Evolutionary conservation across 2,329 filamentous ascomycete species (phyloP).

Genomic region (Ceratocystiopsis minuta): DNA sequence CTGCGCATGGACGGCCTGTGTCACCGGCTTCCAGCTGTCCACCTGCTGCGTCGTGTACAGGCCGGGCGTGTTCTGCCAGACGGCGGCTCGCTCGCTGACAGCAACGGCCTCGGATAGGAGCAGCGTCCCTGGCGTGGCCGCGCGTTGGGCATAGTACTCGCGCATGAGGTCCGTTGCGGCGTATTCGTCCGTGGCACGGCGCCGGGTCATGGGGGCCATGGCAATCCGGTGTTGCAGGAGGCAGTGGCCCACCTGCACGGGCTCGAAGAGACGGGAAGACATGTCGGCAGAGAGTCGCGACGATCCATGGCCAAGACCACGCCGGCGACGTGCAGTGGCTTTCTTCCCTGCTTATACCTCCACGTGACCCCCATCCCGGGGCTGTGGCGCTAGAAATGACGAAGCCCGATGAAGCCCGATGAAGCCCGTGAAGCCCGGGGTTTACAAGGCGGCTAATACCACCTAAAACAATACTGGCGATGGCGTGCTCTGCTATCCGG

Average conservation of each 20-base stretch:
- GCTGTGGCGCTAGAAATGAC: too few species aligned
- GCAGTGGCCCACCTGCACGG: conserved; percentile 9
- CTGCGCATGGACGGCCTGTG: conserved; percentile 8
- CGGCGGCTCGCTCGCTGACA: conserved; percentile 1
- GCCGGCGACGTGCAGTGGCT: too few species aligned
- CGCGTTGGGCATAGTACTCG: conserved; percentile 8
- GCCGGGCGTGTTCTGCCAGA: conserved; percentile 3
- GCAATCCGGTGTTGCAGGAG: conserved; percentile 4
- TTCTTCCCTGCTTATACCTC: too few species aligned
- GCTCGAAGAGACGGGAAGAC: conserved; percentile 19
- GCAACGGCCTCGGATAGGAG: conserved; percentile 4
- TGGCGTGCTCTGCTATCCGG: too few species aligned
- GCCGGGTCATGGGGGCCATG: conserved; percentile 12
- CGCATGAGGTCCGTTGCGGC: conserved; percentile 2
- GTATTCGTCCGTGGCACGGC: conserved; percentile 1
- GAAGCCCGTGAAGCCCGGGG: too few species aligned
- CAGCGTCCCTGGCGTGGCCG: conserved; percentile 5
- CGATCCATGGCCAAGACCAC: too few species aligned
- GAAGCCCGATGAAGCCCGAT: too few species aligned
- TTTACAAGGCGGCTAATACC: too few species aligned
- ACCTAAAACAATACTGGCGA: too few species aligned
- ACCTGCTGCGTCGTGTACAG: conserved; percentile 6
- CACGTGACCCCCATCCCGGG: too few species aligned
- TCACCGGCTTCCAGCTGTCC: conserved; percentile 5
- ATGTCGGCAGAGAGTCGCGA: too few species aligned